phyloP scores from a whole-genome alignment of 2,329 filamentous ascomycete genomes.

The Cylindrodendrum hubeiense region DNA sequence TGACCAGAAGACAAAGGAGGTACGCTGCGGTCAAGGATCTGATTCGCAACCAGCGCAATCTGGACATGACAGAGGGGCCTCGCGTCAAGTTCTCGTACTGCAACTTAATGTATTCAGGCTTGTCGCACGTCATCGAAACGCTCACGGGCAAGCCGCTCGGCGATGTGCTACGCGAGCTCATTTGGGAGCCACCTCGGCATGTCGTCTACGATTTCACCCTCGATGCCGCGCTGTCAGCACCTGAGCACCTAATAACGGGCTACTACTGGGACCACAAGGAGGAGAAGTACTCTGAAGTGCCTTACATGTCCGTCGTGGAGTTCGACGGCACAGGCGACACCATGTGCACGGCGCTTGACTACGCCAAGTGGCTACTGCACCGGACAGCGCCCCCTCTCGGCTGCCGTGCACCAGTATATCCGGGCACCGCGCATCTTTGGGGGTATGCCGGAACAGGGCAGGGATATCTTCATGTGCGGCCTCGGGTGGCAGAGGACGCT shows the following conservation, averaged over 20 bases:
- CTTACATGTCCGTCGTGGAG: constrained; percentile 44
- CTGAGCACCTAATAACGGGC: constrained; percentile 53
- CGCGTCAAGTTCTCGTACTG: constrained; percentile 61
- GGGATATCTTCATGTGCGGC: constrained; percentile 43
- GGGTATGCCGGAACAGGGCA: not conserved
- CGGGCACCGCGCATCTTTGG: constrained; percentile 50
- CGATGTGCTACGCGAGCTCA: constrained; percentile 53
- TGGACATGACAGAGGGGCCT: constrained; percentile 58
- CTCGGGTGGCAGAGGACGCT: constrained; percentile 47
- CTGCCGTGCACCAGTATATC: constrained; percentile 45
- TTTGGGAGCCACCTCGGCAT: constrained; percentile 63
- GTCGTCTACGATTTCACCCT: constrained; percentile 54
- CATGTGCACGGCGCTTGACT: constrained; percentile 63
- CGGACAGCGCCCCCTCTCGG: constrained; percentile 40
- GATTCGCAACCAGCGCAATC: constrained; percentile 58
- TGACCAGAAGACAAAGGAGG: constrained; percentile 50
- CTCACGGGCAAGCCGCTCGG: constrained; percentile 54
- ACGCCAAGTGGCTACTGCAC: constrained; percentile 64
- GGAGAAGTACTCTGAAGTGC: constrained; percentile 37
- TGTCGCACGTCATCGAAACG: constrained; percentile 60
- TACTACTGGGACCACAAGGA: constrained; percentile 54
- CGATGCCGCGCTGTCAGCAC: constrained; percentile 40
- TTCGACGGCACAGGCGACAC: constrained; percentile 56
- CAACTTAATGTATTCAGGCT: constrained; percentile 63
- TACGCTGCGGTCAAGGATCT: constrained; percentile 49